Conservation (phyloP, 2,329 filamentous ascomycete species). For the Diaporthe vaccinii region DNA sequence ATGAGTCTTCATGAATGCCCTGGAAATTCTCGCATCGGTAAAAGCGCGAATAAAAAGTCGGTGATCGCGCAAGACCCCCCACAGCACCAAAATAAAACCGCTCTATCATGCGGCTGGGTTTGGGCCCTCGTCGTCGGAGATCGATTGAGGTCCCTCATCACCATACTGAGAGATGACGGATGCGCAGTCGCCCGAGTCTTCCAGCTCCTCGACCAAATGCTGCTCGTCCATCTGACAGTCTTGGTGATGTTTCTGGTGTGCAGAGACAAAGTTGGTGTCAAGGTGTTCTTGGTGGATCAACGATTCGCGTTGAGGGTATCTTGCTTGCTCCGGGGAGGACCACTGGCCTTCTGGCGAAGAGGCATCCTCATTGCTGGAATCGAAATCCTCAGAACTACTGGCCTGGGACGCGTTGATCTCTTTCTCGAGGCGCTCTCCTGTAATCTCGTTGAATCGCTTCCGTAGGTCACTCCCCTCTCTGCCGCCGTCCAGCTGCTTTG, state of each 20-base stretch:
- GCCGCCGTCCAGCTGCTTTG: not conserved
- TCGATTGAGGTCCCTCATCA: not conserved
- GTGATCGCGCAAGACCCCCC: not conserved
- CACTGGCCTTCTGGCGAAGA: not conserved
- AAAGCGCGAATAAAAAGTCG: too few relatives aligned
- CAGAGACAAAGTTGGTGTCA: not conserved
- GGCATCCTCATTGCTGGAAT: not conserved
- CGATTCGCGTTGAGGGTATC: not conserved
- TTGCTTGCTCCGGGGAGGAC: not conserved
- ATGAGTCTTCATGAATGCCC: too few relatives aligned
- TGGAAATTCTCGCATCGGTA: not conserved
- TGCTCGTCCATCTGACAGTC: not conserved
- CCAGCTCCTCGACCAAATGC: not conserved
- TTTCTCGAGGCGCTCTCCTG: not conserved
- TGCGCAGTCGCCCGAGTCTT: not conserved
- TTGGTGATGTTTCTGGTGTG: not conserved
- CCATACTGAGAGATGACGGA: not conserved
- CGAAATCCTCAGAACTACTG: not conserved
- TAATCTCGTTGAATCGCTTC: conserved; percentile 1
- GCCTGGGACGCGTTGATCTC: not conserved
- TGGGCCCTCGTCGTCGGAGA: not conserved
- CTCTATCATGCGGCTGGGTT: not conserved
- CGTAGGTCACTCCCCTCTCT: not conserved
- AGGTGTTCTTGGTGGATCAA: not conserved
- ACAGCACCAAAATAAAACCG: not conserved